Conservation (phyloP, 2,329 filamentous ascomycete genomes). For the Sarocladiaceae sp. region DNA sequence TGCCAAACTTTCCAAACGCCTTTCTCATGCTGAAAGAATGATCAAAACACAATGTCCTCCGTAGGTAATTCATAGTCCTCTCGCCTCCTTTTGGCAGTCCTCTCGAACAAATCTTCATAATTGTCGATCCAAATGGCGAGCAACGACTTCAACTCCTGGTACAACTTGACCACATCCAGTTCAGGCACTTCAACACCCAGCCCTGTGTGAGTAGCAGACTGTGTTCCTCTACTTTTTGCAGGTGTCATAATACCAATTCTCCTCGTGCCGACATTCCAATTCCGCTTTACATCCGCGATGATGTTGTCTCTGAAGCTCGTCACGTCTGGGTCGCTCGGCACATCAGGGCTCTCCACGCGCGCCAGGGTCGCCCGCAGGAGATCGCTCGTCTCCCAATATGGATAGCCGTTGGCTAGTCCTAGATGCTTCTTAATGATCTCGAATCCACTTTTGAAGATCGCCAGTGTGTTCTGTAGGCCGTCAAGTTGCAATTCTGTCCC, state of each 20-base stretch:
- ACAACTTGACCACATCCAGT: conserved; percentile 26
- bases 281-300: conserved; percentile 37
- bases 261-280: conserved; percentile 34
- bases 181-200: conserved; percentile 27
- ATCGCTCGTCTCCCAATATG: conserved; percentile 14
- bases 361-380: not conserved
- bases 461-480: not conserved
- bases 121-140: conserved; percentile 1
- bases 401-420: conserved; percentile 12
- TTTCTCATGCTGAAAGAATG: no score
- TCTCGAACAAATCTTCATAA: not conserved
- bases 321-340: conserved; percentile 24
- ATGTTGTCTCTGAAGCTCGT: conserved; percentile 38
- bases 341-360: not conserved
- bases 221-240: conserved; percentile 23
- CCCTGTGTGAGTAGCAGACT: conserved; percentile 26
- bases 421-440: not conserved
- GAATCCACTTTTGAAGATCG: not conserved
- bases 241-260: conserved; percentile 35
- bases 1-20: no score
- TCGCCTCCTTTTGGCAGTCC: no score
- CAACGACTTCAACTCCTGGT: not conserved
- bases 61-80: no score
- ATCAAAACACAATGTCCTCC: no score
- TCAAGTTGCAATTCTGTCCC: conserved; percentile 10